Percentiles rank a stretch among this genome's conserved stretches.
Evolutionary conservation across 2,329 filamentous ascomycete genomes (phyloP).

Genomic region (Penicillium olsonii): DNA sequence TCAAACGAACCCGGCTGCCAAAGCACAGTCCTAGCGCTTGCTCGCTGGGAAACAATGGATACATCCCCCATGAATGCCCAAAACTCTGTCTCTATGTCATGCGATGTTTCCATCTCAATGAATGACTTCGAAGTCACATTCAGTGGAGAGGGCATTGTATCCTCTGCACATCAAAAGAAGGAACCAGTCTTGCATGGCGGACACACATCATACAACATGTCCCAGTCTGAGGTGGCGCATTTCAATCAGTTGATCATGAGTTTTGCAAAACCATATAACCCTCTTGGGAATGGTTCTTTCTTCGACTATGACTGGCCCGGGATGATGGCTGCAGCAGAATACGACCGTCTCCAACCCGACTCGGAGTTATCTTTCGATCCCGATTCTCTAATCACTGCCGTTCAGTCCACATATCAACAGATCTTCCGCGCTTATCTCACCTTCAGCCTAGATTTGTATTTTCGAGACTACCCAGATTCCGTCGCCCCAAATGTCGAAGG

Average conservation of each 20-base stretch:
- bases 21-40: not conserved
- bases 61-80: not conserved
- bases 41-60: not conserved
- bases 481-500: not conserved
- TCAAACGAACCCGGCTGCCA: not conserved
- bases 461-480: not conserved
- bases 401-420: constrained; percentile 5
- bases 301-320: not conserved
- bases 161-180: not conserved
- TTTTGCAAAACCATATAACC: not conserved
- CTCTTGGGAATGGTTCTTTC: not conserved
- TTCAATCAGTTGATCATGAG: not conserved
- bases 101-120: not conserved
- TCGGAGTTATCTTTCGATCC: not conserved
- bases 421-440: constrained; percentile 12
- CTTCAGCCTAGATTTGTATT: not conserved
- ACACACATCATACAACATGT: not conserved
- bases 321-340: not conserved
- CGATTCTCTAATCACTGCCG: not conserved
- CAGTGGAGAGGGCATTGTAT: not conserved
- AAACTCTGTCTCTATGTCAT: not conserved
- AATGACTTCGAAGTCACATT: not conserved
- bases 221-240: not conserved
- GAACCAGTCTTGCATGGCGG: not conserved
- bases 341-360: not conserved